phyloP scores from a whole-genome alignment of 768 basidiomycete genomes.

The Amanita molliuscula region DNA sequence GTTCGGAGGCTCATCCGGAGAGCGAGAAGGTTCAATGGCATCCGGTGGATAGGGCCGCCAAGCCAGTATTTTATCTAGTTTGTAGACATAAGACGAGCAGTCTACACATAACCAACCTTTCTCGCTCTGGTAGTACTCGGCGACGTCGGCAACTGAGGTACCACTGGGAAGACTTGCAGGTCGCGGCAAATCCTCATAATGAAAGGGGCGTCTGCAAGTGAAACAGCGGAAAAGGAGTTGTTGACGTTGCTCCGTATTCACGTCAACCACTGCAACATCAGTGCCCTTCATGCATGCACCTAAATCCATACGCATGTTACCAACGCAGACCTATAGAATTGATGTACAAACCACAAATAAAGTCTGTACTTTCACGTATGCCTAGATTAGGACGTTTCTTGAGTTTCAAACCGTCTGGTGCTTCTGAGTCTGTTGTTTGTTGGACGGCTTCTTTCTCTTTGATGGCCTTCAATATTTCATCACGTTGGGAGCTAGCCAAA shows the following conservation, averaged over 20 bases:
- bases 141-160: conserved; percentile 33
- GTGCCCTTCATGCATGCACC: conserved; percentile 55
- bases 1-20: conserved; percentile 29
- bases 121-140: conserved; percentile 46
- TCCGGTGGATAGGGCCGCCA: conserved; percentile 78
- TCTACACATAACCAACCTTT: conserved; percentile 64
- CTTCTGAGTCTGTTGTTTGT: conserved; percentile 14
- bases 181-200: conserved; percentile 63
- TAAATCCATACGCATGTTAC: conserved; percentile 11
- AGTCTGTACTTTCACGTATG: conserved; percentile 59
- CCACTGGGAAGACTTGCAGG: conserved; percentile 28
- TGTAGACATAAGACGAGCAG: conserved; percentile 61
- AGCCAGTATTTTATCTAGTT: conserved; percentile 78
- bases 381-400: conserved; percentile 36
- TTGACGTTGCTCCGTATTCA: conserved; percentile 3
- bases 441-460: conserved; percentile 40
- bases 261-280: conserved; percentile 24
- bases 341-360: conserved; percentile 45
- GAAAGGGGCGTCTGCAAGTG: conserved; percentile 73
- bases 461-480: conserved; percentile 64
- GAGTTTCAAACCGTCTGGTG: conserved; percentile 18
- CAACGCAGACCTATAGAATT: neutral
- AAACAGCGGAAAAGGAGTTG: conserved; percentile 72
- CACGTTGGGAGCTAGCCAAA: conserved; percentile 51
- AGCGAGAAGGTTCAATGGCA: conserved; percentile 41